Evolutionary conservation across 768 basidiomycete genomes (phyloP), one percentile per base, ranked within the genome.

Genomic region (Mycena maculata): DNA sequence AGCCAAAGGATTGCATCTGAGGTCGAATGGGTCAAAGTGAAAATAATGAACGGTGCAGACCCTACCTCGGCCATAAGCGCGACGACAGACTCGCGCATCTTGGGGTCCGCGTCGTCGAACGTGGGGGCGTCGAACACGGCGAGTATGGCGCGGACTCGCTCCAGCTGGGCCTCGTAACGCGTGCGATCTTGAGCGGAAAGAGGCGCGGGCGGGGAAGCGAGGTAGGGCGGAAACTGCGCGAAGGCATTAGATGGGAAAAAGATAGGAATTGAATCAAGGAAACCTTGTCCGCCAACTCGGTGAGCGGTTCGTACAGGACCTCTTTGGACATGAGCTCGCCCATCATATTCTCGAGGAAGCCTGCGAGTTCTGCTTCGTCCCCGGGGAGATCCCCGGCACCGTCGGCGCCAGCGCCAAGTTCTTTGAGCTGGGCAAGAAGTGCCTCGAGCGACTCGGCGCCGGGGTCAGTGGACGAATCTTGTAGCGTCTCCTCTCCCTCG

Each of bases 231-330:
- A 83, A 94, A 94, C 93, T 95, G 42, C n/a, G 52, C 13, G 16
- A 50, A 16, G 16, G n/a, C n/a, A 36, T 36, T 36, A 36, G 33
- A 36, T 13, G 41, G 52, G 18, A 31, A 33, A 44, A 63, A 41
- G 8, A 23, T 20, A 28, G 28, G 16, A 20, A 45, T 50, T n/a
- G n/a, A n/a, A n/a, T n/a, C 33, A 39, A 47, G 70, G 84, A 33
- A 67, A 91, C 93, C 75, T 91, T 90, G 18, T 90, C 87, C 18
- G 84, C 79, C 23, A 97, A 78, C 74, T 97, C 95, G 71, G 92
- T 93, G 63, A 96, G 75, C 0, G 95, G 95, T 48, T 95, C 93
- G 70, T 95, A 91, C n/a, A 96, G 79, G 3, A 95, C 82, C 0
- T 94, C 92, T 73, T 93, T 92, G 79, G 85, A 87, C 89, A 94